Base-by-base conservation (phyloP, 2,329 filamentous ascomycete genomes). In the Epichloe elymi region DNA sequence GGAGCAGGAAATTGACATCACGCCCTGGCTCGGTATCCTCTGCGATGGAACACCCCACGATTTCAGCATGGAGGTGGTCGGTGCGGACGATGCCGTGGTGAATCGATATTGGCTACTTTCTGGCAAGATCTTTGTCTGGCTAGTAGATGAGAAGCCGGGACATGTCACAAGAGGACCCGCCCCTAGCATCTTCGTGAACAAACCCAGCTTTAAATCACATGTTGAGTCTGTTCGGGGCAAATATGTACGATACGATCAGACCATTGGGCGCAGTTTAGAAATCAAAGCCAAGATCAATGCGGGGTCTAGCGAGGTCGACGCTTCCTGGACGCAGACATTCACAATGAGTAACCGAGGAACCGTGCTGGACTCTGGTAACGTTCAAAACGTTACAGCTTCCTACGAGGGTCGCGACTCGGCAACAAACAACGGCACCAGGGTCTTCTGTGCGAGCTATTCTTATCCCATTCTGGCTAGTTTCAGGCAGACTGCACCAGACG, bases 1-100 rank as follows among this genome's bases (percentile, higher is more conserved):
- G 43, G 86, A 93, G 62, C 81, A 87, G 55, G 85, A 93, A 62
- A 86, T 94, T 55, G 88, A 94, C 60, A 81, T 94, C 46, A 84
- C 86, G 1, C 82, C 86, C 0, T 93, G 84, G 72, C 70, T 93
- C 3, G 79, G 84, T 0, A 53, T 84, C 1, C 72, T 93, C 1
- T 82, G 78, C 55, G 81, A 90, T 58, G 83, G 0, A 58, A 70
- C 2, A 57, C 71, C 71, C 6, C 86, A 91, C 62, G 79, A 69
- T 0, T 87, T 91, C 60, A 75, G 79, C 49, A 80, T 94, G 47
- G 70, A 74, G 19, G 75, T 93, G 4, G 74, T 75, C 0, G 86
- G 85, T 0, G 68, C 90, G 8, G 66, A 80, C 44, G 79, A 86
- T 55, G 74, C 20, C 74, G 49, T 80, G 5, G 56, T 52, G 15